Base-by-base conservation (phyloP, 352 stramenopile species). In the Phytophthora pini region DNA sequence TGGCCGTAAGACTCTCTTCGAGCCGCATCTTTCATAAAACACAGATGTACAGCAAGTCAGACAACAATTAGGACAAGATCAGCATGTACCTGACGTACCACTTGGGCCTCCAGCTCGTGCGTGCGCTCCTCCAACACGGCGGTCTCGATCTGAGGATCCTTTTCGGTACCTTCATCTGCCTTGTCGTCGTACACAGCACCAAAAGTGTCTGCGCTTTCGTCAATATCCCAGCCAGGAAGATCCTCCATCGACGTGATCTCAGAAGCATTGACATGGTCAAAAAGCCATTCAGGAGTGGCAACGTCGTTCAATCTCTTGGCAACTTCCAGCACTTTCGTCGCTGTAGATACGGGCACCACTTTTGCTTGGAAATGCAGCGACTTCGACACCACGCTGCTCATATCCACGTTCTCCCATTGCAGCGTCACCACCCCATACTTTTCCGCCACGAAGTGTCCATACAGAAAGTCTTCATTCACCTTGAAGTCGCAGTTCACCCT, bases 391-490 rank as follows among this genome's bases (percentile, higher is more conserved):
- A 89, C 75, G 56, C 73, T 82, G 11, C 49, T 68, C 41, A 61
- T 76, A 56, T 84, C 73, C 6, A 57, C 40, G 41, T 87, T 86
- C 36, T 75, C 61, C 80, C 80, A 89, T 55, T 75, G 41, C 32
- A 89, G 38, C 26, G 65, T 72, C 34, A 84, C 34, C 0, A 59
- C 34, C 0, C 76, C 77, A 40, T 20, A 52, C 22, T 52, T 57
- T 22, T 59, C 12, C 17, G 61, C 36, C 6, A 79, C 50, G 57
- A 59, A 76, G 13, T 77, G 66, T 9, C 77, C 77, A 52, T 76
- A 79, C 17, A 73, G 31, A 51, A 65, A 68, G 6, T 41, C 50
- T 8, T 51, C 47, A 15, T 60, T 26, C 11, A 38, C 44, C 17
- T 56, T 6, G 10, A 78, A 80, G 1, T 56, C 36, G 43, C 72